Evolutionary conservation across 257 asterid species (phyloP).

Genomic region (Thymus mandschuricus): DNA sequence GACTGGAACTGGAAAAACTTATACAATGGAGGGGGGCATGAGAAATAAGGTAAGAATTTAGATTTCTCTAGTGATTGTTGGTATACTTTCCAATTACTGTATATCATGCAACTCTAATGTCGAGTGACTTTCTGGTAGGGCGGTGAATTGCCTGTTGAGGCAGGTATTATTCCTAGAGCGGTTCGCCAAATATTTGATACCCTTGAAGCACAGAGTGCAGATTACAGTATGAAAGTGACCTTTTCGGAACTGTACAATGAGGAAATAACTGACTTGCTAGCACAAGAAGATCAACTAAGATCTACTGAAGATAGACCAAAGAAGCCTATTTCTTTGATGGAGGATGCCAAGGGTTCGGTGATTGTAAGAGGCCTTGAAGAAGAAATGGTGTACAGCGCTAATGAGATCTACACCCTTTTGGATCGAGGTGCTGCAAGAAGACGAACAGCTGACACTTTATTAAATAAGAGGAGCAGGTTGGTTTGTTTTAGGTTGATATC

Average conservation of each 20-base stretch:
- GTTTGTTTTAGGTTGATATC: background rate
- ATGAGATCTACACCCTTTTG: conserved; percentile 73
- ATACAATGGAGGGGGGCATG: conserved; percentile 88
- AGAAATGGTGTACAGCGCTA: conserved; percentile 82
- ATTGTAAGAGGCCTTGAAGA: conserved; percentile 86
- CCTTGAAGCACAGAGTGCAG: conserved; percentile 79
- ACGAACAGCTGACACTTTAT: conserved; percentile 80
- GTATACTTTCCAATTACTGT: background rate
- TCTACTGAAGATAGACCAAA: conserved; percentile 57
- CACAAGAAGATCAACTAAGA: conserved; percentile 62
- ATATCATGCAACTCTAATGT: background rate
- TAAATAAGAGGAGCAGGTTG: conserved; percentile 83
- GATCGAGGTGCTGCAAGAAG: conserved; percentile 85
- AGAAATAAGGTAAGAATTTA: conserved; percentile 58
- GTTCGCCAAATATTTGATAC: conserved; percentile 84
- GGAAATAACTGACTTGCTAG: conserved; percentile 75
- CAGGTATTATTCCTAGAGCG: conserved; percentile 89
- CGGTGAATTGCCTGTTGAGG: conserved; percentile 83
- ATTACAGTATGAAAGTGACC: conserved; percentile 81
- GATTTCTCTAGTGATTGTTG: conserved; percentile 4
- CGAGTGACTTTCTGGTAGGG: conserved; percentile 47
- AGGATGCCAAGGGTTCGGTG: conserved; percentile 83
- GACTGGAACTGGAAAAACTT: conserved; percentile 83
- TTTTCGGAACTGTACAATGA: conserved; percentile 85
- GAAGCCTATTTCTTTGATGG: conserved; percentile 70